Base-by-base conservation (phyloP, 768 basidiomycete species). In the Boletus tomentosulus region DNA sequence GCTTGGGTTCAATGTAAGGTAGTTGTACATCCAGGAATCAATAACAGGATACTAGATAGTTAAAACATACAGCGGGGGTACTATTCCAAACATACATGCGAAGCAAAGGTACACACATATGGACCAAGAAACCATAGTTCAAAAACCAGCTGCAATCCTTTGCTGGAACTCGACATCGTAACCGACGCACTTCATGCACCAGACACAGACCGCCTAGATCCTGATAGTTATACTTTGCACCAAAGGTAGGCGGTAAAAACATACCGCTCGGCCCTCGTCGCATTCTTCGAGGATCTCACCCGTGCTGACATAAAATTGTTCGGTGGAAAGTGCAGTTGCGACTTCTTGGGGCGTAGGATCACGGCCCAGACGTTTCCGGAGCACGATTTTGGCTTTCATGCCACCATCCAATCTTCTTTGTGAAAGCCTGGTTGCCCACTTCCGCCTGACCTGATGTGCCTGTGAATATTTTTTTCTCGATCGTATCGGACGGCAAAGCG, bases 111-210 rank as follows among this genome's bases (percentile, higher is more conserved):
- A 34, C 33, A 37, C 19, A 19, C 19, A 19, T 19, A 19, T 19
- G 19, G 19, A 19, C 19, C 19, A 19, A 19, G 35, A 22, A 38
- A 24, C 10, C 25, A 49, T 5, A 33, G 22, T 25, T 47, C 41
- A 42, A 12, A 34, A 42, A 15, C 42, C 35, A 1, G 45, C 42
- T n/a, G 49, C 51, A 31, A 60, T 60, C 31, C 33, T 42, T n/a
- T 15, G 53, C 46, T 52, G 54, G 41, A 56, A 64, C 50, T 50
- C 50, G 19, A 47, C 41, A 27, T 53, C 56, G 31, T 63, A 53
- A 43, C 46, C 58, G 12, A 53, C 50, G 33, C 61, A 50, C 30
- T 49, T 46, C 49, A 51, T 49, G 33, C 44, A 54, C 52, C 53
- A 59, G 15, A 46, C 52, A 30, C n/a, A 44, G 13, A 51, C 44